Base-by-base conservation (phyloP, 2,329 filamentous ascomycete species). In the Claviceps spartinae region DNA sequence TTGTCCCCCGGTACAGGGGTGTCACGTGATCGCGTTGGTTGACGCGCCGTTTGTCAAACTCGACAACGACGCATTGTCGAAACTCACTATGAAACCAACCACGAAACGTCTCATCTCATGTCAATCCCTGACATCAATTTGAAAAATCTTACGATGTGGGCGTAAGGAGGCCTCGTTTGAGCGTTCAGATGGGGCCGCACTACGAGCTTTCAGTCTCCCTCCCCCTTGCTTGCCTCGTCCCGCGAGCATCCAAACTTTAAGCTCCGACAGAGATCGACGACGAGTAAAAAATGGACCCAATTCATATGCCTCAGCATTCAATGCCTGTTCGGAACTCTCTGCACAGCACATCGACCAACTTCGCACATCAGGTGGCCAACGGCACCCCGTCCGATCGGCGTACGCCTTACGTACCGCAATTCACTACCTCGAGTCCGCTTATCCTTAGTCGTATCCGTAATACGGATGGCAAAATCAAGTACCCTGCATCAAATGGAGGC, bases 361-460 rank as follows among this genome's bases (percentile, higher is more conserved):
- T 13, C 2, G 7, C 44, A 22, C 8, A 24, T 20, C 20, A 8
- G 14, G 5, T 13, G 41, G 8, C 22, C n/a, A 30, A 43, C 30
- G 9, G 16, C 13, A 16, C 26, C 11, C 20, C 20, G 11, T 24
- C 36, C 5, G 22, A 36, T 16, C 18, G 9, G n/a, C 40, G 57
- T n/a, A 20, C 22, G 18, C 38, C 37, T 24, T 54, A 54, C n/a
- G 40, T 34, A 14, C 48, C 53, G 22, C 53, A 54, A 40, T 54
- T 54, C 50, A 52, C 22, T 11, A 40, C 50, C 6, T 26, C 50
- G 22, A 34, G 24, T 22, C 26, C 50, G 14, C 47, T 52, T 41
- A 54, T 54, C 8, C 44, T 52, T 30, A 43, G 47, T 22, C 53
- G 53, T 8, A 37, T 54, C n/a, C 49, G 42, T n/a, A 16, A n/a